These are phyloP conservation scores for Xylaria arbuscula DNA, from an alignment of 2,329 filamentous ascomycete genomes.

Conservation along the genomic window DNA sequence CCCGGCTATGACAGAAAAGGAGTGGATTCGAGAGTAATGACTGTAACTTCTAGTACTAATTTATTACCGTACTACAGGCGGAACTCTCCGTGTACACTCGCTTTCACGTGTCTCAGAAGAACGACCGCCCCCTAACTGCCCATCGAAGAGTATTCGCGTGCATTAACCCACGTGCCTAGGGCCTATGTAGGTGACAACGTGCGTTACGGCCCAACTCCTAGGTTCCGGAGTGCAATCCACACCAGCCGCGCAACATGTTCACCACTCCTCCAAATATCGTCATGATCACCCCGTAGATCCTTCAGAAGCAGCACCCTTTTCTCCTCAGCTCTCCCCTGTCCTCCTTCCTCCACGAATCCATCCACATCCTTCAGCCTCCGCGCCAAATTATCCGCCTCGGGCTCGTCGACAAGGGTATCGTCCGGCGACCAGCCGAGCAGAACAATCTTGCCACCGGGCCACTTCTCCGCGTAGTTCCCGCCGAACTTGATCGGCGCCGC, in stretches of 20 bases:
- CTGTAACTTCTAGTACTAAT: too few relatives aligned
- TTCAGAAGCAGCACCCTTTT: slow-evolving; percentile 52
- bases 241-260: slow-evolving; percentile 64
- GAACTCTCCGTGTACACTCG: too few relatives aligned
- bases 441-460: slow-evolving; percentile 48
- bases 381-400: slow-evolving; percentile 69
- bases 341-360: slow-evolving; percentile 39
- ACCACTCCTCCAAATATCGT: slow-evolving; percentile 72
- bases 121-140: not conserved
- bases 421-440: slow-evolving; percentile 60
- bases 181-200: not conserved
- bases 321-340: slow-evolving; percentile 8
- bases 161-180: not conserved
- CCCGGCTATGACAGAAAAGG: not conserved
- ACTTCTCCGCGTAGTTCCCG: slow-evolving; percentile 56
- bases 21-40: not conserved
- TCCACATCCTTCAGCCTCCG: slow-evolving; percentile 56
- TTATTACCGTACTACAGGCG: not conserved
- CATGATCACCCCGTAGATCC: slow-evolving; percentile 68
- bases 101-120: not conserved
- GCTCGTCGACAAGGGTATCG: slow-evolving; percentile 64
- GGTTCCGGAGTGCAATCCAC: slow-evolving; percentile 37
- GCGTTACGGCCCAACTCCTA: slow-evolving; percentile 14
- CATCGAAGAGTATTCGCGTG: not conserved
- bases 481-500: slow-evolving; percentile 64